phyloP scores from a whole-genome alignment of 306 rosid genomes.

The Parietaria judaica region DNA sequence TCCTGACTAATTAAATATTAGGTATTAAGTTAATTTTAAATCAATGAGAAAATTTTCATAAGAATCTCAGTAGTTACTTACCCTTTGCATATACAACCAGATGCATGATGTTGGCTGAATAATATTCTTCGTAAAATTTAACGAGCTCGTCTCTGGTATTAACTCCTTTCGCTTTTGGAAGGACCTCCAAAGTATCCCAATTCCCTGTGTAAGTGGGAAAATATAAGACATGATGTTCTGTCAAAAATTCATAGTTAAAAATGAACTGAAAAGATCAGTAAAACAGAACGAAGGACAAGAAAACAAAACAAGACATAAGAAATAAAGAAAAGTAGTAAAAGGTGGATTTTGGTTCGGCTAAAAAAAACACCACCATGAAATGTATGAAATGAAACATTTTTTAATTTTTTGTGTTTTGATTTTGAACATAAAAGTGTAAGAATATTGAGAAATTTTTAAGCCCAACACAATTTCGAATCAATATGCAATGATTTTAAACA shows the following conservation, averaged over 20 bases:
- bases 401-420: no score
- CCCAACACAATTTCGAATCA: not conserved
- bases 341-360: not conserved
- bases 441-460: not conserved
- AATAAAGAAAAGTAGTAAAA: not conserved
- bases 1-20: no score
- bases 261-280: not conserved
- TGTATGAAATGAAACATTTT: no score
- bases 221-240: conserved; percentile 8
- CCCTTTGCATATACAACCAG: conserved; percentile 80
- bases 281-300: not conserved
- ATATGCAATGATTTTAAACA: no score
- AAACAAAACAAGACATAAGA: not conserved
- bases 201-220: conserved; percentile 42
- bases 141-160: conserved; percentile 79
- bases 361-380: not conserved
- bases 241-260: not conserved
- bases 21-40: no score
- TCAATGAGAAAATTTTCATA: no score
- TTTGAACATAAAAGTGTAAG: no score
- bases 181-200: conserved; percentile 93
- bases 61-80: conserved; percentile 16
- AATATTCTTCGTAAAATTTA: conserved; percentile 68
- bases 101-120: conserved; percentile 86
- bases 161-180: conserved; percentile 74